phyloP scores from a whole-genome alignment of 176 grass and related monocot genomes.

The Sorghum bicolor region Sorghum_bicolor_NCBIv3 NC_012871.2:58086501-58087000 shows the following conservation, averaged over 20 bases:
- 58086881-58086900: not conserved
- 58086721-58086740: slow-evolving; percentile 70
- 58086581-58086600: not conserved
- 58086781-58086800: slow-evolving; percentile 71
- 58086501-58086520: not conserved
- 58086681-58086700: slow-evolving; percentile 72
- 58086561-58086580: not conserved
- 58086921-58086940: slow-evolving; percentile 90
- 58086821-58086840: not conserved
- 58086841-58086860: slow-evolving; percentile 11
- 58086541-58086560: not conserved
- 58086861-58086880: not conserved
- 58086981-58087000: slow-evolving; percentile 65
- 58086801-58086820: slow-evolving; percentile 84
- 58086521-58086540: not conserved
- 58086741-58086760: slow-evolving; percentile 90
- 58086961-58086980: slow-evolving; percentile 55
- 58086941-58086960: slow-evolving; percentile 59
- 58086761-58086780: slow-evolving; percentile 92
- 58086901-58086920: slow-evolving; percentile 94
- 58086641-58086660: slow-evolving; percentile 73
- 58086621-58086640: slow-evolving; percentile 76
- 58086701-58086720: slow-evolving; percentile 62
- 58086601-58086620: slow-evolving; percentile 6
- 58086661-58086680: slow-evolving; percentile 41